Base-by-base conservation (phyloP, 1,284 basidiomycete genomes). In the Ceratobasidium sp. region DNA sequence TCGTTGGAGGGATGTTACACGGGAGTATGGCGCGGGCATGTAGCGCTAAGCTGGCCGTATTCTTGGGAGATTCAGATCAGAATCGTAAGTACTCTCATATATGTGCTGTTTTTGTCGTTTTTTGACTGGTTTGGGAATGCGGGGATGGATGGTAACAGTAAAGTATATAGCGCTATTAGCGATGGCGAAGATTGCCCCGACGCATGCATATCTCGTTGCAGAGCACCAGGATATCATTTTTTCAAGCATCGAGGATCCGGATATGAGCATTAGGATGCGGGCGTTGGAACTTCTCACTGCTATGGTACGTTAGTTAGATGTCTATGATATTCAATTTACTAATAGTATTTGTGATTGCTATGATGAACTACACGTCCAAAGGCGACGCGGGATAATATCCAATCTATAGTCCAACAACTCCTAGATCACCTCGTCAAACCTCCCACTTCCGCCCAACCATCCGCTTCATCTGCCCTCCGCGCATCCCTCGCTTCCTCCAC, bases 101-200 rank as follows among this genome's bases (percentile, higher is more conserved):
- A 48, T 7, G 11, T 11, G n/a, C 3, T 6, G 31, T n/a, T 22
- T 9, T n/a, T 44, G 4, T 45, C 27, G 24, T 27, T 75, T 59
- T 71, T 51, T 47, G n/a, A 56, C 76, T 60, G 31, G 36, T 41
- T 41, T 4, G 36, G 36, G 6, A 41, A 5, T 11, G 36, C 6
- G 36, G 36, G 4, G 36, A n/a, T n/a, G n/a, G n/a, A n/a, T 31
- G 54, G 11, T 14, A 31, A 17, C 77, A 98, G 96, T 98, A 82
- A 95, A 97, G 81, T 99, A 99, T 82, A 99, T 99, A 76, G 93
- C 98, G 0, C 87, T 99, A 24, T 86, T 99, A 41, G 97, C 97
- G 2, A 89, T 99, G 87, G 94, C 93, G 69, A 98, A 98, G 84
- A 98, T 99, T 78, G 93, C 97, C 0, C 96, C 96, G 0, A 91